Evolutionary conservation across 2,329 filamentous ascomycete genomes (phyloP).

Genomic region (Fusarium globosum): DNA sequence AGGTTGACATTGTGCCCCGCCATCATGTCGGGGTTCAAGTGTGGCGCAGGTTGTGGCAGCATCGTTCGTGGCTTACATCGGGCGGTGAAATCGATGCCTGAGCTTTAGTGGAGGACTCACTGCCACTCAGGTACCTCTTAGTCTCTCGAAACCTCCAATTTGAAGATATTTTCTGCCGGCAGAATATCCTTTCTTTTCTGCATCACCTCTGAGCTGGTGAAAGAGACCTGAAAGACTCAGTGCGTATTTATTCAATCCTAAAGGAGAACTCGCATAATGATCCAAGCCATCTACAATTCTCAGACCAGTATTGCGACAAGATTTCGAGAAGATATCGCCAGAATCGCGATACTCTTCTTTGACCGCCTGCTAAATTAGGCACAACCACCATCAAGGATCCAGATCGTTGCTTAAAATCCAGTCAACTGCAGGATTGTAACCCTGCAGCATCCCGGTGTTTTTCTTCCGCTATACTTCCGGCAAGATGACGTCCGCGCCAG

Average conservation of each 20-base stretch:
- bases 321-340: not conserved
- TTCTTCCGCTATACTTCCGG: not conserved
- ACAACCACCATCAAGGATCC: not conserved
- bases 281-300: rapidly evolving
- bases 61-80: not conserved
- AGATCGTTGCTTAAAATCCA: constrained; percentile 20
- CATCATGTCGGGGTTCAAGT: constrained; percentile 14
- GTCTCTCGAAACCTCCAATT: not conserved
- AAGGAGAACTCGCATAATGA: rapidly evolving
- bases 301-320: not conserved
- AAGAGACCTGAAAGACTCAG: not conserved
- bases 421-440: not conserved
- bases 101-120: not conserved
- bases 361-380: constrained; percentile 23
- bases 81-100: constrained; percentile 3
- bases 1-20: constrained; percentile 41
- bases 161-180: constrained; percentile 9
- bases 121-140: not conserved
- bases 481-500: constrained; percentile 43
- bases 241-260: rapidly evolving
- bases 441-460: not conserved
- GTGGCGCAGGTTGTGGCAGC: constrained; percentile 26
- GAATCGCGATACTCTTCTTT: not conserved
- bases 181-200: not conserved
- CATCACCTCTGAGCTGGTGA: no score